Conservation (phyloP, 768 basidiomycete species). For the Heimioporus sp. region DNA sequence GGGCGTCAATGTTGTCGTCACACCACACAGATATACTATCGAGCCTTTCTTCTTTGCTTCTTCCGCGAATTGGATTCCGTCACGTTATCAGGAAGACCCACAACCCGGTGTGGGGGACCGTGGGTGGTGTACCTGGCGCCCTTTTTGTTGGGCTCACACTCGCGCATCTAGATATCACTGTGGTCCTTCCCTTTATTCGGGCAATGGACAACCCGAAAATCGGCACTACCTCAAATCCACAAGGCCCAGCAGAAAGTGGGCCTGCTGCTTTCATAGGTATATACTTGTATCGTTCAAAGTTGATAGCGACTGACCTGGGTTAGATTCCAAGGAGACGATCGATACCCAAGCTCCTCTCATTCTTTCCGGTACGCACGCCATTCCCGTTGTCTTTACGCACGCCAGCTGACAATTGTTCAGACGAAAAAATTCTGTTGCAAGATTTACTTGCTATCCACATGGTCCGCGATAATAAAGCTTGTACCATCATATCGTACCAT, state of each 20-base stretch:
- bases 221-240: constrained; percentile 13
- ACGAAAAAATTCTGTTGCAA: constrained; percentile 25
- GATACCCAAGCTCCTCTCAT: constrained; percentile 35
- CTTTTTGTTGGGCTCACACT: neutral
- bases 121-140: constrained; percentile 23
- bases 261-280: constrained; percentile 15
- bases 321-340: constrained; percentile 24
- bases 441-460: constrained; percentile 41
- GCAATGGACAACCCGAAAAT: constrained; percentile 29
- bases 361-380: constrained; percentile 17
- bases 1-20: neutral
- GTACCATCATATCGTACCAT: constrained; percentile 38
- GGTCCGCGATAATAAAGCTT: constrained; percentile 27
- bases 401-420: constrained; percentile 4
- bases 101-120: constrained; percentile 33
- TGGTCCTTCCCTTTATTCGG: constrained; percentile 42
- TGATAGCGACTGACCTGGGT: neutral
- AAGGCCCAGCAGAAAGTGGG: neutral
- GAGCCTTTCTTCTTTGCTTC: constrained; percentile 47
- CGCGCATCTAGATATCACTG: constrained; percentile 37
- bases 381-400: neutral
- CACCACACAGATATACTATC: constrained; percentile 33
- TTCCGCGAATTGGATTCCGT: constrained; percentile 42
- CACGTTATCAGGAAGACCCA: constrained; percentile 39
- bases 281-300: neutral